Evolutionary conservation across 805 yeast genomes (phyloP).

Genomic region (Yarrowia sp.): DNA sequence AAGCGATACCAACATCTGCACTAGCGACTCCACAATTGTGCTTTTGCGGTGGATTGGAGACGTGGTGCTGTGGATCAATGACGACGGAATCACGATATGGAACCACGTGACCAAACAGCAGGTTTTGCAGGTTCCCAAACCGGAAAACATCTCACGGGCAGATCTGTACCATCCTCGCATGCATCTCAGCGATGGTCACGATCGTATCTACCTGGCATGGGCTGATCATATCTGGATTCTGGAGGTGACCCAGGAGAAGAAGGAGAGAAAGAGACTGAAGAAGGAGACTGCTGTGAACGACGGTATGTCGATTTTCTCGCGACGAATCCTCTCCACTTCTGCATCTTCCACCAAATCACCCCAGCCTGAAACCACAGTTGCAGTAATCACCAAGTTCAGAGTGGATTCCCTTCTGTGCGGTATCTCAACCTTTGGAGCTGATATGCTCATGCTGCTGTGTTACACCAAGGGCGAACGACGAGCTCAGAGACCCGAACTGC

Average conservation of each 20-base stretch:
- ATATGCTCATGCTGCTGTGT: conserved; percentile 67
- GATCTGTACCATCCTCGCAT: conserved; percentile 86
- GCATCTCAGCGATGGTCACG: conserved; percentile 66
- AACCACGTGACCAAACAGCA: conserved; percentile 61
- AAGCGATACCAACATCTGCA: conserved; percentile 66
- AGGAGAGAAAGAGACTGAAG: not conserved
- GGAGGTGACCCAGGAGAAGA: conserved; percentile 53
- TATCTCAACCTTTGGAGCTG: conserved; percentile 75
- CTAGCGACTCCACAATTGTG: conserved; percentile 68
- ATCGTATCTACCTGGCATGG: conserved; percentile 76
- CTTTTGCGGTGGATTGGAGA: conserved; percentile 69
- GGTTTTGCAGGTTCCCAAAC: conserved; percentile 63
- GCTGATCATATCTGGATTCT: conserved; percentile 76
- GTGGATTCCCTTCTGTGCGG: conserved; percentile 72
- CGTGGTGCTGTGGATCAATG: conserved; percentile 82
- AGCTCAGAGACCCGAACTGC: conserved; percentile 67
- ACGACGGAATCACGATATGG: conserved; percentile 73
- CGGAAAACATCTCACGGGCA: conserved; percentile 64
- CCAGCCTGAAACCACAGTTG: conserved; percentile 44
- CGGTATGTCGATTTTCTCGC: conserved; percentile 38
- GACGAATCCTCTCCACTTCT: conserved; percentile 40
- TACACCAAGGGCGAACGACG: conserved; percentile 53
- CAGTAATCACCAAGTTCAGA: conserved; percentile 52
- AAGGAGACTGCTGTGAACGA: conserved; percentile 2
- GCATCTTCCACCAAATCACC: conserved; percentile 40